Percentiles rank a stretch among this genome's conserved stretches.
Evolutionary conservation across 2,329 filamentous ascomycete genomes (phyloP).

Genomic region (Zymoseptoria tritici): DNA sequence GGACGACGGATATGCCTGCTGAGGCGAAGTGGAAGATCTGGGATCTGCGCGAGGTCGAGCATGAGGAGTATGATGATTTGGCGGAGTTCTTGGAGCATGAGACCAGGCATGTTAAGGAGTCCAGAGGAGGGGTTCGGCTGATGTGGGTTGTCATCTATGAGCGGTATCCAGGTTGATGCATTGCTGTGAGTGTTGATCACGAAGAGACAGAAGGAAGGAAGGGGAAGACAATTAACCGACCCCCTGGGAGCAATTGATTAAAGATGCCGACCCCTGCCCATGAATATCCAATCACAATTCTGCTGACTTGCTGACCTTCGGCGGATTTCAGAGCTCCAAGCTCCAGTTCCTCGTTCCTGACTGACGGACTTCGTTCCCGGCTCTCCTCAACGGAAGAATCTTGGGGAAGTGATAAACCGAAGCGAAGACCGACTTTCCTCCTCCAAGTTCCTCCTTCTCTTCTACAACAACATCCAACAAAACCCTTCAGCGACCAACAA

Average conservation of each 20-base stretch:
- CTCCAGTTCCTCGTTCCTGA: background rate
- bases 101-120: background rate
- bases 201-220: background rate
- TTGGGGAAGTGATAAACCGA: background rate
- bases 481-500: background rate
- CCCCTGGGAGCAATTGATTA: background rate
- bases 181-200: no score
- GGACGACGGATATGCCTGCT: background rate
- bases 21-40: slow-evolving; percentile 1
- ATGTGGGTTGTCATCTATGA: background rate
- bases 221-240: background rate
- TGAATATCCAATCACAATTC: background rate
- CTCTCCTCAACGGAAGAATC: background rate
- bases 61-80: background rate
- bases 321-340: background rate
- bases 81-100: background rate
- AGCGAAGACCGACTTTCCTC: background rate
- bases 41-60: background rate
- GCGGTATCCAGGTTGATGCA: background rate
- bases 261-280: background rate
- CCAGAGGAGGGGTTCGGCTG: background rate
- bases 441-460: background rate
- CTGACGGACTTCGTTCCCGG: background rate
- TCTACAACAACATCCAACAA: background rate
- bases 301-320: background rate